Conservation (phyloP, 192 early-diverging fungal species). For the Chytriomyces hyalinus region DNA sequence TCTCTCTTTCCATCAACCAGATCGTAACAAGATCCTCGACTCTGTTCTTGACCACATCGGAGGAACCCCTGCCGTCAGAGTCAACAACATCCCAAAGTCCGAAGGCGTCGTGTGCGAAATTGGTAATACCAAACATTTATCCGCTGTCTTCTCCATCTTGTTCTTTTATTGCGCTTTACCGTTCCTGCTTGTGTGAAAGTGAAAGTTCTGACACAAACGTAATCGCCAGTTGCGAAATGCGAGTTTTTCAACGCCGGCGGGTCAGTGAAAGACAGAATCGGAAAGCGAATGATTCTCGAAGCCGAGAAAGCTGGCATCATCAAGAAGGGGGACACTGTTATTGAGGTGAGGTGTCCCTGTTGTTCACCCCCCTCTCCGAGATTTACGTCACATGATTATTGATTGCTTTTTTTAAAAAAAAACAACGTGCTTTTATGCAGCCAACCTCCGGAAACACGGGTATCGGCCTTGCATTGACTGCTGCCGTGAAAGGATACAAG, state of each 20-base stretch:
- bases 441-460: slow-evolving; percentile 99
- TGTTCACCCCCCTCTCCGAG: neutral
- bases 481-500: slow-evolving; percentile 98
- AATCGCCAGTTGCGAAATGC: slow-evolving; percentile 77
- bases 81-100: slow-evolving; percentile 83
- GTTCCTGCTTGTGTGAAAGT: neutral
- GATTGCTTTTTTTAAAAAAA: neutral
- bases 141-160: neutral
- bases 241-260: slow-evolving; percentile 99
- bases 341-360: slow-evolving; percentile 65
- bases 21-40: slow-evolving; percentile 67
- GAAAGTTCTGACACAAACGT: neutral
- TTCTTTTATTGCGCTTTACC: neutral
- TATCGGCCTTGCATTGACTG: slow-evolving; percentile 95
- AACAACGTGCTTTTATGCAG: slow-evolving; percentile 27
- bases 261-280: slow-evolving; percentile 99
- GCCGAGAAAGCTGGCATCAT: slow-evolving; percentile 90
- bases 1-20: neutral
- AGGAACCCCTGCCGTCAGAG: slow-evolving; percentile 92
- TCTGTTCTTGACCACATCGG: slow-evolving; percentile 95
- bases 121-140: neutral
- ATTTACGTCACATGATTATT: neutral
- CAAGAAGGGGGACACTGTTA: slow-evolving; percentile 92
- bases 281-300: slow-evolving; percentile 93
- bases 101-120: slow-evolving; percentile 93